Conservation (phyloP, 202 grass and related monocot species). For the Sporobolus alterniflorus region DNA sequence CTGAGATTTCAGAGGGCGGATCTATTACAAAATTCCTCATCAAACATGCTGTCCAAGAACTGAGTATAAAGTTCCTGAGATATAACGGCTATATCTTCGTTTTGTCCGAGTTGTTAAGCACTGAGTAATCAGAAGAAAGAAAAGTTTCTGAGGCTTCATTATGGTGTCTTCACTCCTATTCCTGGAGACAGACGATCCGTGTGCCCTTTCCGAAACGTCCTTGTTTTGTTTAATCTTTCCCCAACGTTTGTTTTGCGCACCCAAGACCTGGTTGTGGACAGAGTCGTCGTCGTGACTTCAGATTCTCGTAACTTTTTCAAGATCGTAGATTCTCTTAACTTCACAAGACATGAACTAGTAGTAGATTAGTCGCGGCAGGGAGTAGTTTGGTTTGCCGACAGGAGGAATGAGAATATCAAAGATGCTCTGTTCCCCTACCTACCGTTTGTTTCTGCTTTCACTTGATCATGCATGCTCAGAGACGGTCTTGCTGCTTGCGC, state of each 20-base stretch:
- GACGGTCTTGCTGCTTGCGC: neutral
- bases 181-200: neutral
- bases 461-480: neutral
- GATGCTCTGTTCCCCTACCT: neutral
- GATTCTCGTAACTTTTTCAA: no score
- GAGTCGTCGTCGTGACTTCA: neutral
- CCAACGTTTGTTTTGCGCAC: slow-evolving; percentile 3
- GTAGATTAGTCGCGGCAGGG: neutral
- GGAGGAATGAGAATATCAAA: slow-evolving; percentile 11
- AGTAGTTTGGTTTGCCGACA: slow-evolving; percentile 12
- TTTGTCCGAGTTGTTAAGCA: neutral
- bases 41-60: neutral
- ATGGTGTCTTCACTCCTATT: neutral
- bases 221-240: neutral
- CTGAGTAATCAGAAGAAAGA: neutral
- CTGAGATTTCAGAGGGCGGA: neutral
- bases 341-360: neutral
- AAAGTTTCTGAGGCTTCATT: neutral
- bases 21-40: neutral
- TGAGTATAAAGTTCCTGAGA: neutral
- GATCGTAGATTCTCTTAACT: slow-evolving; percentile 22
- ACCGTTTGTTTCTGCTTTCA: neutral
- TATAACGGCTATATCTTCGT: neutral
- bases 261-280: slow-evolving; percentile 5
- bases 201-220: neutral